Percentiles rank a stretch among this genome's conserved stretches.
Evolutionary conservation across 306 rosid genomes (phyloP).

Genomic region (Abrus pulchellus): DNA sequence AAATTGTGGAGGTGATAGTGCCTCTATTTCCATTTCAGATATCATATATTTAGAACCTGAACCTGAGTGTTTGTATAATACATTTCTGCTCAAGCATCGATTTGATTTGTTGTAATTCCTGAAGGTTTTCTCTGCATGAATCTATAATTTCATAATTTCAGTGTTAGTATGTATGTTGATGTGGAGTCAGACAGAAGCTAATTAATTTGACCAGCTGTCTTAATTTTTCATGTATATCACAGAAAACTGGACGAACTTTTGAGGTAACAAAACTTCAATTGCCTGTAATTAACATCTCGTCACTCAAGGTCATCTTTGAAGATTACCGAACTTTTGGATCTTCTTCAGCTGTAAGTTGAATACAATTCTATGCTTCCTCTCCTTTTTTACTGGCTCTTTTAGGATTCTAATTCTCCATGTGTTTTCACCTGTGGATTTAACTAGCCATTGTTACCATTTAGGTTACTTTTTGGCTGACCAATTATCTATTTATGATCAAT

Average conservation of each 20-base stretch:
- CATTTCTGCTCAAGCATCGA: conserved; percentile 33
- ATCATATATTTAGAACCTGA: conserved; percentile 42
- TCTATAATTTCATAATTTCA: conserved; percentile 30
- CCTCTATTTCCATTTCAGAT: conserved; percentile 42
- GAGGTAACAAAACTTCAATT: conserved; percentile 87
- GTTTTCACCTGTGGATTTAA: conserved; percentile 1
- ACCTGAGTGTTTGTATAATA: conserved; percentile 40
- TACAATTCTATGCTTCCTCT: conserved; percentile 16
- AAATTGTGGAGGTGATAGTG: conserved; percentile 85
- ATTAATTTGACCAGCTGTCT: conserved; percentile 33
- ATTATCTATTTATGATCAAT: conserved; percentile 19
- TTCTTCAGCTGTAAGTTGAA: conserved; percentile 82
- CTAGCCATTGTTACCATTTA: background rate
- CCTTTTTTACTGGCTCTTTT: conserved; percentile 21
- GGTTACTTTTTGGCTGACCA: no score
- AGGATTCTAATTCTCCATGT: conserved; percentile 11
- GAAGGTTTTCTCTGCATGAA: conserved; percentile 21
- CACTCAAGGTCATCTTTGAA: conserved; percentile 83
- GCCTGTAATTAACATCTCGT: conserved; percentile 85
- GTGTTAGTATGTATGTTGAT: conserved; percentile 26
- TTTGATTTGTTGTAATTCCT: conserved; percentile 37
- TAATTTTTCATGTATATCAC: conserved; percentile 42
- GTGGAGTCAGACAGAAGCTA: conserved; percentile 46
- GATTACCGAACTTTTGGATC: conserved; percentile 97
- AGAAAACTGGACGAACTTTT: conserved; percentile 83